Conservation (phyloP, 805 yeast genomes). For the Metschnikowia rubicola region DNA sequence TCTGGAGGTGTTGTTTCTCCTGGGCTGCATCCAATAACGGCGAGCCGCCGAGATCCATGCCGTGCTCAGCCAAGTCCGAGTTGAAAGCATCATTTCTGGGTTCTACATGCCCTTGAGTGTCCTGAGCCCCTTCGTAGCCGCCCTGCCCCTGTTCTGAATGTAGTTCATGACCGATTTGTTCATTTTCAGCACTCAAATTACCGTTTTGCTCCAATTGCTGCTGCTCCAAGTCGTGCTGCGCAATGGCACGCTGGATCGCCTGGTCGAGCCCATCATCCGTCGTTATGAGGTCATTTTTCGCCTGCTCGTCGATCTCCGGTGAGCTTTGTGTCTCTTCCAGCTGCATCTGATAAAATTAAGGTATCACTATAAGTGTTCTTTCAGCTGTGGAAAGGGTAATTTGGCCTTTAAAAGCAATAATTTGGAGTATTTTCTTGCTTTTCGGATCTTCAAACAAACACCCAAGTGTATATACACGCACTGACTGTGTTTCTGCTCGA, state of each 20-base stretch:
- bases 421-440: too few species aligned
- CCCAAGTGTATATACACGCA: too few species aligned
- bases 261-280: conserved; percentile 21
- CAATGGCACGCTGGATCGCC: conserved; percentile 20
- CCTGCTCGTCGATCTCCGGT: neutral
- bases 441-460: too few species aligned
- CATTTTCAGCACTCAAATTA: too few species aligned
- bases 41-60: neutral
- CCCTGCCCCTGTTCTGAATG: conserved; percentile 5
- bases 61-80: neutral
- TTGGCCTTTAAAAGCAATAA: too few species aligned
- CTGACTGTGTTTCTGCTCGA: too few species aligned
- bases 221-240: conserved; percentile 21
- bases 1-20: conserved; percentile 26
- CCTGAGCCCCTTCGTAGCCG: neutral
- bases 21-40: conserved; percentile 10
- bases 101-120: too few species aligned
- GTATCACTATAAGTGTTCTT: neutral
- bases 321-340: neutral
- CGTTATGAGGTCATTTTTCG: conserved; percentile 12
- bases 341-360: neutral
- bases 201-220: conserved; percentile 11
- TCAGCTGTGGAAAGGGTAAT: neutral
- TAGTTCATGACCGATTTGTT: neutral
- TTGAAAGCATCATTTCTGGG: too few species aligned